phyloP scores from a whole-genome alignment of 2,329 filamentous ascomycete genomes.

The Decorospora gaudefroyi region DNA sequence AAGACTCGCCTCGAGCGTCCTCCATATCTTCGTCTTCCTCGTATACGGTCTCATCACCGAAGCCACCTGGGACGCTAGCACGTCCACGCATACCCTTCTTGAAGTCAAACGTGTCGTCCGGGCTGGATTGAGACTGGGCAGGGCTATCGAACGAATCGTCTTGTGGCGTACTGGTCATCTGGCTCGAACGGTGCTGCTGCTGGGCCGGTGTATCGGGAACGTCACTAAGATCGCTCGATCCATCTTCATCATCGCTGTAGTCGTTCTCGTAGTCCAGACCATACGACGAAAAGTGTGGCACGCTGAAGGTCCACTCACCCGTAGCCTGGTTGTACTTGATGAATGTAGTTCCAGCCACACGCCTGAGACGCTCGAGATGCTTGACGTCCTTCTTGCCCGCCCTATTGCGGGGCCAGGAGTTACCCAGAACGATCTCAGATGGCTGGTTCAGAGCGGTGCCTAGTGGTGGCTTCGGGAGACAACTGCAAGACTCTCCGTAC shows the following conservation, averaged over 20 bases:
- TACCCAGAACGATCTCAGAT: slow-evolving; percentile 82
- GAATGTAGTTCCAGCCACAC: slow-evolving; percentile 79
- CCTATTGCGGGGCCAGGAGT: slow-evolving; percentile 85
- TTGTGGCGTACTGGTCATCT: slow-evolving; percentile 43
- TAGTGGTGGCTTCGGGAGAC: slow-evolving; percentile 72
- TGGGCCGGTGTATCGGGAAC: slow-evolving; percentile 53
- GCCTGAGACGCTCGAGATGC: slow-evolving; percentile 80
- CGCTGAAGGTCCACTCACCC: slow-evolving; percentile 87
- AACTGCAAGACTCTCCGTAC: slow-evolving; percentile 62
- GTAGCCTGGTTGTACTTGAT: slow-evolving; percentile 76
- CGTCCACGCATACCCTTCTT: slow-evolving; percentile 56
- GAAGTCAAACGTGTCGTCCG: slow-evolving; percentile 62
- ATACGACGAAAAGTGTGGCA: slow-evolving; percentile 97
- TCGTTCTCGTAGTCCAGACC: slow-evolving; percentile 74
- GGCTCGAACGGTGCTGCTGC: slow-evolving; percentile 34
- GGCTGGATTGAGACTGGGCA: slow-evolving; percentile 49
- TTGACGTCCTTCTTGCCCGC: slow-evolving; percentile 72
- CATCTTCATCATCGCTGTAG: slow-evolving; percentile 64
- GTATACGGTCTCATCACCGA: slow-evolving; percentile 65
- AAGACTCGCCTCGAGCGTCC: slow-evolving; percentile 63
- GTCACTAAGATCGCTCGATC: slow-evolving; percentile 47
- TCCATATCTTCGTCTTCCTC: slow-evolving; percentile 62
- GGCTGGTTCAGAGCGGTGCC: slow-evolving; percentile 93
- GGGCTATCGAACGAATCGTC: slow-evolving; percentile 48
- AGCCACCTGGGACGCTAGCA: slow-evolving; percentile 74